Evolutionary conservation across 345 rosid genomes (phyloP), one percentile per base, ranked within the genome.

Genomic region (Rhodamnia argentea): DNA sequence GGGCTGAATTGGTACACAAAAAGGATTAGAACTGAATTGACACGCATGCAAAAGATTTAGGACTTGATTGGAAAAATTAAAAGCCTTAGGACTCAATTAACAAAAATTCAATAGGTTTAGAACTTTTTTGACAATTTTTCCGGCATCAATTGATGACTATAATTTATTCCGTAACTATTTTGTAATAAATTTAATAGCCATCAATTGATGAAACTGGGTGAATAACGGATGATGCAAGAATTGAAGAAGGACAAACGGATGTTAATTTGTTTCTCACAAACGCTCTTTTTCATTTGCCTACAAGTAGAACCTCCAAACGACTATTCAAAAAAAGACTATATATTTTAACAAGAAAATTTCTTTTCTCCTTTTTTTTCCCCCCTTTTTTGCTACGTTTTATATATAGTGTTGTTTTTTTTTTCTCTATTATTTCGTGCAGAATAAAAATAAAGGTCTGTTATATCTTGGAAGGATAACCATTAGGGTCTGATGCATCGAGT

Each of bases 401-500:
- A 60, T 27, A 27, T n/a, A 27, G n/a, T 60, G 10, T n/a, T n/a
- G 70, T n/a, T 60, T 18, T 7, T 15, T 0, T n/a, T 60, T 37
- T 27, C 37, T 60, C 37, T 60, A n/a, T 16, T 60, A 60, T n/a
- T 60, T 13, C 14, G 29, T n/a, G 74, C n/a, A n/a, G 13, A 60
- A 14, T 27, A 60, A 60, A 13, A 18, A 60, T 60, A 13, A 60
- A 0, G 0, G 37, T 27, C 74, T 59, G 7, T 13, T 6, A 24
- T 57, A 57, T 24, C 15, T 26, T 58, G 29, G 14, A 29, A 58
- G 3, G 62, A 58, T 58, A 58, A 58, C 62, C 14, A 5, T 29
- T 4, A 26, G 62, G 4, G 29, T 13, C 18, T 4, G 0, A n/a
- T 60, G 37, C 37, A 6, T 6, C 0, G 0, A 1, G 74, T 13